phyloP scores from a whole-genome alignment of 225 moss, liverwort and hornwort genomes.

The Physcomitrium patens region DNA sequence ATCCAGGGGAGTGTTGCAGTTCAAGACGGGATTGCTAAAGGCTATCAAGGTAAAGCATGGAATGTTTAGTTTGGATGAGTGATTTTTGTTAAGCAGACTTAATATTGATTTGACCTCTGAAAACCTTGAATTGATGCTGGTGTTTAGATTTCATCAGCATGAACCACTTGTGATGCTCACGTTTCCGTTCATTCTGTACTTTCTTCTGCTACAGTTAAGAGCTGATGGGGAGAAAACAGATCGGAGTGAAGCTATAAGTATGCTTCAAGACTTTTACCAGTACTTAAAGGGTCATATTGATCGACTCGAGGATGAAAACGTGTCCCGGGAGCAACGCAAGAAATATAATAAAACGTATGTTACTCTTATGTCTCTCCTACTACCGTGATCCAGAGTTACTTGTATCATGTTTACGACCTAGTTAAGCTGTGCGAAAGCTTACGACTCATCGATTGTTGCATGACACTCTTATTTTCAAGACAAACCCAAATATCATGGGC shows the following conservation, averaged over 20 bases:
- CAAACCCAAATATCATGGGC: not conserved
- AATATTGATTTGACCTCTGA: not conserved
- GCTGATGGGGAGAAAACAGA: conserved; percentile 52
- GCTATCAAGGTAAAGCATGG: conserved; percentile 47
- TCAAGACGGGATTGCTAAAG: conserved; percentile 69
- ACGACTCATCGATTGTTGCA: not conserved
- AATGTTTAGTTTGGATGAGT: not conserved
- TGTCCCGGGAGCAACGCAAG: conserved; percentile 21
- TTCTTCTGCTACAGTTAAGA: conserved; percentile 53
- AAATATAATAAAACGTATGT: conserved; percentile 38
- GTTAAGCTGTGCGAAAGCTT: not conserved
- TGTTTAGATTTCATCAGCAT: not conserved
- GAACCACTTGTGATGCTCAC: not conserved
- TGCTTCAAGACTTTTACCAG: conserved; percentile 57
- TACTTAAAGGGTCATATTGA: conserved; percentile 44
- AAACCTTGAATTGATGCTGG: not conserved
- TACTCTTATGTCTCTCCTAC: not conserved
- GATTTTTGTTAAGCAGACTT: not conserved
- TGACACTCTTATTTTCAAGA: not conserved
- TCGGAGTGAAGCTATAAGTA: conserved; percentile 50
- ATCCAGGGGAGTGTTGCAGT: conserved; percentile 67
- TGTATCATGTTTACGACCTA: not conserved
- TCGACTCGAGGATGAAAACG: conserved; percentile 51
- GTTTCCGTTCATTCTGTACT: not conserved
- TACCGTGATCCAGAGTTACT: not conserved